Conservation (phyloP, 768 basidiomycete species). For the Boletus pseudopeckii region DNA sequence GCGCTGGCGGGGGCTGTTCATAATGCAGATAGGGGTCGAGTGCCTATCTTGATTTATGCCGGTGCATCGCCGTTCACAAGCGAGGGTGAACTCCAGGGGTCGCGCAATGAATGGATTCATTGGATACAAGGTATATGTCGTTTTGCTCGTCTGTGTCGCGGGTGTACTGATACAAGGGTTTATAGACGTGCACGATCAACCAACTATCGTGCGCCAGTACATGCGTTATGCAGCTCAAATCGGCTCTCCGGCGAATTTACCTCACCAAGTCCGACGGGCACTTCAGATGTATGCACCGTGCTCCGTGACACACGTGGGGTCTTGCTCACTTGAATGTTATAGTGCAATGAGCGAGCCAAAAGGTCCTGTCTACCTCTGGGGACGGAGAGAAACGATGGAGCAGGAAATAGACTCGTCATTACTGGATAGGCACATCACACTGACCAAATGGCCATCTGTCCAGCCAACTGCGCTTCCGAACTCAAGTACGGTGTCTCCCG, state of each 20-base stretch:
- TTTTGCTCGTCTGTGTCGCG: neutral
- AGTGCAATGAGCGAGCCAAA: conserved; percentile 70
- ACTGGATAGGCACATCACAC: conserved; percentile 29
- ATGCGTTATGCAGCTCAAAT: conserved; percentile 68
- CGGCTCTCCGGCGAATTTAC: conserved; percentile 47
- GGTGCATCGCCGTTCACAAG: conserved; percentile 62
- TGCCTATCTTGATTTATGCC: conserved; percentile 68
- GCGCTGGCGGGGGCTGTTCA: conserved; percentile 69
- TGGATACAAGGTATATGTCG: conserved; percentile 57
- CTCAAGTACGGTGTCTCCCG: conserved; percentile 26
- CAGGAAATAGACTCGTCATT: conserved; percentile 47
- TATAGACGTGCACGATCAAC: conserved; percentile 67
- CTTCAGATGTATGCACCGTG: conserved; percentile 53
- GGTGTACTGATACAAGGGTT: neutral
- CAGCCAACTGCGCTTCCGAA: conserved; percentile 47
- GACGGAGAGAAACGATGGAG: conserved; percentile 67
- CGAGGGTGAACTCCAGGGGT: conserved; percentile 55
- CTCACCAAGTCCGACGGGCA: conserved; percentile 52
- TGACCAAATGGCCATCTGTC: conserved; percentile 50
- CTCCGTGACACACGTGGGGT: neutral
- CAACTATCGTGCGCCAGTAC: conserved; percentile 69
- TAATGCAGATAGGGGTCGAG: conserved; percentile 60
- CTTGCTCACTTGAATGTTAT: neutral
- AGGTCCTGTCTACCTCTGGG: conserved; percentile 75
- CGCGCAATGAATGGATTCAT: conserved; percentile 72